These are phyloP conservation scores for Umbelopsis sp. DNA, from an alignment of 192 early-diverging fungal species.

Conservation along the genomic window DNA sequence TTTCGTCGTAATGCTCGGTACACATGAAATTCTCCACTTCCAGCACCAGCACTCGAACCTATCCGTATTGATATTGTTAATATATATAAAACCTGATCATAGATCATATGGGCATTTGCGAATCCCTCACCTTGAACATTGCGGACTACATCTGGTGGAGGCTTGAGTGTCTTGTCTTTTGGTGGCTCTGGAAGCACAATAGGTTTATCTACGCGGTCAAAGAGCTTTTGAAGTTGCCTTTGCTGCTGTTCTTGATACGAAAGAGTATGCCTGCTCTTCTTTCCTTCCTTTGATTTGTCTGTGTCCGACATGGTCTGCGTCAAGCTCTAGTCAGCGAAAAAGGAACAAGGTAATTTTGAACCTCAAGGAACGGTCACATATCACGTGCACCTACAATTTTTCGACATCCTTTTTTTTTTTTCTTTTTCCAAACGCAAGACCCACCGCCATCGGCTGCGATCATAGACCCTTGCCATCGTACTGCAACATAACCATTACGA, in stretches of 20 bases:
- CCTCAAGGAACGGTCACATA: neutral
- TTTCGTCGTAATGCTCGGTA: slow-evolving; percentile 85
- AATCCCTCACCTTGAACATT: slow-evolving; percentile 74
- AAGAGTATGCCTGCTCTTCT: slow-evolving; percentile 48
- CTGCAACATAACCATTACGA: neutral
- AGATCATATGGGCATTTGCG: neutral
- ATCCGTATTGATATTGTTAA: neutral
- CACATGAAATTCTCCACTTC: slow-evolving; percentile 95
- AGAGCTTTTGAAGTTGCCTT: slow-evolving; percentile 67
- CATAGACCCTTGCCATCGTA: neutral
- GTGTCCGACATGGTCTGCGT: neutral
- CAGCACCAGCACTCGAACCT: slow-evolving; percentile 93
- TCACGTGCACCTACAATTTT: neutral
- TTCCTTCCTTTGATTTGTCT: neutral
- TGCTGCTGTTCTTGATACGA: slow-evolving; percentile 54
- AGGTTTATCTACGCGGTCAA: slow-evolving; percentile 82
- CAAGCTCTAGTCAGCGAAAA: neutral
- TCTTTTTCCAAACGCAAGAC: neutral
- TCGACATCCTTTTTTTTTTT: slow-evolving; percentile 8
- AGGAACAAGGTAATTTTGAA: neutral
- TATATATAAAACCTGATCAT: neutral
- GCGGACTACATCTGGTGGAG: slow-evolving; percentile 84
- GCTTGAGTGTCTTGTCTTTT: slow-evolving; percentile 51
- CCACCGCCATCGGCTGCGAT: neutral
- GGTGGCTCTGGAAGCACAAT: slow-evolving; percentile 67